Base-by-base conservation (phyloP, 2,329 filamentous ascomycete genomes). In the Juglanconis sp. region DNA sequence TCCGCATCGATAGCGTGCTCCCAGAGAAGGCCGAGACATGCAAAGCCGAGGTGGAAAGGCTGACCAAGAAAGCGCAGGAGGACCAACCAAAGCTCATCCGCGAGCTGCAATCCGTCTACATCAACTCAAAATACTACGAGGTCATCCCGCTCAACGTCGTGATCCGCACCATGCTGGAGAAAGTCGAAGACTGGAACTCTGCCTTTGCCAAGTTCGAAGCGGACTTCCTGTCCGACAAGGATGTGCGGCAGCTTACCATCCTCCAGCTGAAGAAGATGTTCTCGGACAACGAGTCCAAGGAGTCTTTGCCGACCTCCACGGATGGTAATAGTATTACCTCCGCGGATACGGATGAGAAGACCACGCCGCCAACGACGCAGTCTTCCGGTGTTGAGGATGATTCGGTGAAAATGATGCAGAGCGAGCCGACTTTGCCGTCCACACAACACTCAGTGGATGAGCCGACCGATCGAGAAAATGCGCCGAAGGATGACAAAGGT, bases 251-350 rank as follows among this genome's bases (percentile, higher is more conserved):
- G 68, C 79, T 99, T 63, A 96, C 95, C 11, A 92, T 94, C 61
- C 82, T 97, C 63, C 96, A 99, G 71, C 79, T 99, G 60, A 94
- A 91, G 71, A 96, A 96, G 72, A 91, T 99, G 72, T 99, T 99
- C 70, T 86, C 94, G 7, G 93, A 98, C 71, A 89, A 92, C 67
- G 91, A 93, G 64, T 92, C 91, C 3, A 88, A 90, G 61, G 88
- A 91, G 60, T 90, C 90, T 1, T 77, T 93, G 15, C 81, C 82
- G 5, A 86, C 88, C 6, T 85, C 84, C 11, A 76, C 79, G 11
- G 59, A 57, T 44, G 50, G 56, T 24, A 63, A 62, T 34, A 63
- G 61, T 9, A 65, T 69, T 50, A 62, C 66, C 13, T 68, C 68
- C 24, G 44, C 76, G 1, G 80, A 83, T 50, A 66, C 72, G 9